Conservation (phyloP, 169 alveolate species). For the Babesia sp. region DNA sequence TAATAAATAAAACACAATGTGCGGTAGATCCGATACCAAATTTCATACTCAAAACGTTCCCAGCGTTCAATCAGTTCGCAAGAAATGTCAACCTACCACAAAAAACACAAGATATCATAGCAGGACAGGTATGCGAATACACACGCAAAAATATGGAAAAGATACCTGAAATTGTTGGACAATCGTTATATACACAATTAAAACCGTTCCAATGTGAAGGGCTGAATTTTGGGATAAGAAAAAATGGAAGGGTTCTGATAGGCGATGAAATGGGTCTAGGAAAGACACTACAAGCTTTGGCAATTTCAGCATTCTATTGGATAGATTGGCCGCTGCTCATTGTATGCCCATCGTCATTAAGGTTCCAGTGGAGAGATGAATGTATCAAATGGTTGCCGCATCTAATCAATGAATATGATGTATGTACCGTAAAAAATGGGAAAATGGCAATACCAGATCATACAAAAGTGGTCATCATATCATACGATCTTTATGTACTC, state of each 20-base stretch:
- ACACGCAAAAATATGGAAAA: slow-evolving; percentile 54
- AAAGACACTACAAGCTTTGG: slow-evolving; percentile 95
- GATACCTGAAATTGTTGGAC: slow-evolving; percentile 59
- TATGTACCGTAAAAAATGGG: slow-evolving; percentile 70
- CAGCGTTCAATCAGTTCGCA: slow-evolving; percentile 57
- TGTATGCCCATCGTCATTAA: slow-evolving; percentile 91
- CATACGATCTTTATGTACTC: slow-evolving; percentile 79
- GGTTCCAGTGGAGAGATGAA: slow-evolving; percentile 93
- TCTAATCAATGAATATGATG: slow-evolving; percentile 59
- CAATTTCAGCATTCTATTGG: slow-evolving; percentile 86
- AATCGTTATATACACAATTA: slow-evolving; percentile 71
- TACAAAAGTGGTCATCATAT: slow-evolving; percentile 72
- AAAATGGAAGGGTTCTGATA: slow-evolving; percentile 91
- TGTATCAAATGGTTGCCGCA: slow-evolving; percentile 89
- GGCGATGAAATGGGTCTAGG: slow-evolving; percentile 99
- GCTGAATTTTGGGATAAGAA: slow-evolving; percentile 86
- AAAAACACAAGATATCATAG: slow-evolving; percentile 57
- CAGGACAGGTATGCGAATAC: slow-evolving; percentile 55
- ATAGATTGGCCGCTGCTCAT: slow-evolving; percentile 95
- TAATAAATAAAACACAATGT: slow-evolving; percentile 31
- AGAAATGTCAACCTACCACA: slow-evolving; percentile 58
- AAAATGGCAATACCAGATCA: slow-evolving; percentile 52
- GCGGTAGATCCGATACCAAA: slow-evolving; percentile 72
- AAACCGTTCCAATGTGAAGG: slow-evolving; percentile 93
- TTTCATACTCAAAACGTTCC: slow-evolving; percentile 67